Base-by-base conservation (phyloP, 2,329 filamentous ascomycete species). In the Madurella fahalii region DNA sequence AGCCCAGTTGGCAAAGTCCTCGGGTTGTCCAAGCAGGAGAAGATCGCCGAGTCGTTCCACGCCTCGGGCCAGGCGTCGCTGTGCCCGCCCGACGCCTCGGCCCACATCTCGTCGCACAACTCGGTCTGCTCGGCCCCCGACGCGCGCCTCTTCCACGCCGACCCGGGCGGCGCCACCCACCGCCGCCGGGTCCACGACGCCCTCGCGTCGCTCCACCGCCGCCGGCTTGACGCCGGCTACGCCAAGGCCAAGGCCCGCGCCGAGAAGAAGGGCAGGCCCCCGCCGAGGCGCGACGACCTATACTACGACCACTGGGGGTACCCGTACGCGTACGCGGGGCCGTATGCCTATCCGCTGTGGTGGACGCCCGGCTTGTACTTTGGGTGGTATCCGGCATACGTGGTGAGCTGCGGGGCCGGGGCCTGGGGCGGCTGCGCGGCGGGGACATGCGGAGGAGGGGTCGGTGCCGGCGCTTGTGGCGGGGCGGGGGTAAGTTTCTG, bases 51-150 rank as follows among this genome's bases (percentile, higher is more conserved):
- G 52, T 56, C 64, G 46, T 77, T 81, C 67, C 66, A 83, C 69
- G 52, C 66, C 0, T 80, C 81, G 0, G 78, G 78, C 12, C 64
- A 65, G 0, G 76, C 78, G 1, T 65, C 72, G 9, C 69, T 79
- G 9, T 83, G 78, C 57, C 71, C 81, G 0, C 77, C 82, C 0
- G 72, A 79, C 47, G 7, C 4, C 25, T 83, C 81, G 17, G 80
- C 84, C 0, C 89, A 93, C 65, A 86, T 93, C 58, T 89, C 84
- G 0, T 77, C 85, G 0, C 89, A 93, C 73, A 90, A 84, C 63
- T 80, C 87, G 1, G 82, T 90, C 8, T 70, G 70, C 5, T 63
- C 60, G 17, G 54, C 52, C 52, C 64, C 53, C 9, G 54, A 49
- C 57, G 8, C 51, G 4, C 5, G 13, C 18, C 34, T 12, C 18